Conservation (phyloP, 148 eudicot genomes). For the Cornus kousa region DNA sequence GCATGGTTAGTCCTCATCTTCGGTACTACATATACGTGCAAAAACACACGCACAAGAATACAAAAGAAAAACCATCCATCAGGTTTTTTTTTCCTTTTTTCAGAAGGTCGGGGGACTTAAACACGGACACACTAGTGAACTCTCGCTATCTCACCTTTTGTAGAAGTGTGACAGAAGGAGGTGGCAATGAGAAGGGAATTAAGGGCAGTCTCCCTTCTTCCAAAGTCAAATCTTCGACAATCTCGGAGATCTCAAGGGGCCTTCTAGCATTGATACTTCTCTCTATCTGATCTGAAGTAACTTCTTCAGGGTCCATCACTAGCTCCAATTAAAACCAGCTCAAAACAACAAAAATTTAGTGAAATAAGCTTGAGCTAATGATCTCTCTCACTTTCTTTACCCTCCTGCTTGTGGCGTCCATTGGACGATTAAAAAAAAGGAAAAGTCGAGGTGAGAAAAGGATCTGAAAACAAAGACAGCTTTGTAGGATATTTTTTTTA, state of each 20-base stretch:
- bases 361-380: background rate
- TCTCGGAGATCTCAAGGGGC: slow-evolving; percentile 56
- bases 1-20: slow-evolving; percentile 9
- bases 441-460: too few relatives aligned
- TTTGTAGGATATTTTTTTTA: too few relatives aligned
- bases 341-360: background rate
- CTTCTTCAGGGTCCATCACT: slow-evolving; percentile 57
- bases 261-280: slow-evolving; percentile 29
- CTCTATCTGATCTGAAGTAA: slow-evolving; percentile 45
- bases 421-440: too few relatives aligned
- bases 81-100: too few relatives aligned
- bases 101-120: too few relatives aligned
- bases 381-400: too few relatives aligned
- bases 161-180: slow-evolving; percentile 78
- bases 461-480: too few relatives aligned
- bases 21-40: background rate
- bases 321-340: background rate
- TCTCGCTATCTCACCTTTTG: slow-evolving; percentile 56
- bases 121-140: background rate
- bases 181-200: slow-evolving; percentile 65
- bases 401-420: too few relatives aligned
- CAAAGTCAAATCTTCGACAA: slow-evolving; percentile 58
- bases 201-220: slow-evolving; percentile 80
- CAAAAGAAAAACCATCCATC: too few relatives aligned
- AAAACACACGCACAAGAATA: too few relatives aligned